Percentiles rank a stretch among this genome's conserved stretches.
These are phyloP conservation scores for Cyclotella baltica DNA, from an alignment of 108 stramenopile genomes.

Conservation along the genomic window DNA sequence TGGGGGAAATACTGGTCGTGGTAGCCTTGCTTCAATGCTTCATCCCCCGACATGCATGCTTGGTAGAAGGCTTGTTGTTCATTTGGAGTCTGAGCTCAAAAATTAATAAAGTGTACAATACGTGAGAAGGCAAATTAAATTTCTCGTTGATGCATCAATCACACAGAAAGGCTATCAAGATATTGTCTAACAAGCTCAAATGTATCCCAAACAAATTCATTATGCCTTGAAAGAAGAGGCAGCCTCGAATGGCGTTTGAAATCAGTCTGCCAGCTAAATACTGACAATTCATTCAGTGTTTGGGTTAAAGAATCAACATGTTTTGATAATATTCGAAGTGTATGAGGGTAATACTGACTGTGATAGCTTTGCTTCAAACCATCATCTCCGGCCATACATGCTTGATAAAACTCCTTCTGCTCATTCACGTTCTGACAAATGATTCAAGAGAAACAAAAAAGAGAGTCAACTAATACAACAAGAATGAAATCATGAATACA, in stretches of 20 bases:
- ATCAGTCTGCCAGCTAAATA: slow-evolving; percentile 31
- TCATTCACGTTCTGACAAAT: slow-evolving; percentile 4
- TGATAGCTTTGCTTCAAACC: slow-evolving; percentile 52
- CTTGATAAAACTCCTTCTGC: slow-evolving; percentile 42
- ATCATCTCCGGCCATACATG: slow-evolving; percentile 51
- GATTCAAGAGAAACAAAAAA: not conserved
- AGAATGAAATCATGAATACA: not conserved
- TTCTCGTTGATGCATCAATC: not conserved
- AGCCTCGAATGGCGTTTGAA: slow-evolving; percentile 42
- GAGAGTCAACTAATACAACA: not conserved
- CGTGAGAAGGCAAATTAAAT: not conserved
- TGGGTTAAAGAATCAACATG: slow-evolving; percentile 55
- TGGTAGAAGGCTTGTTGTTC: slow-evolving; percentile 42
- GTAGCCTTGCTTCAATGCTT: slow-evolving; percentile 49
- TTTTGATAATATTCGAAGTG: slow-evolving; percentile 29
- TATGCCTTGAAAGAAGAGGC: slow-evolving; percentile 54
- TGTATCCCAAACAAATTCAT: slow-evolving; percentile 49
- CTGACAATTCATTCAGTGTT: slow-evolving; percentile 49
- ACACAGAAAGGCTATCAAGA: slow-evolving; percentile 32
- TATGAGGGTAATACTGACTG: slow-evolving; percentile 50
- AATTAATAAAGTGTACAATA: not conserved
- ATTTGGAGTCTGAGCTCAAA: not conserved
- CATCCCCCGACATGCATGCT: slow-evolving; percentile 54
- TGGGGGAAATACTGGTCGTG: slow-evolving; percentile 57
- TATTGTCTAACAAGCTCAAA: slow-evolving; percentile 45